These are phyloP conservation scores for Babesia sp. DNA, from an alignment of 169 alveolate genomes.

Conservation along the genomic window DNA sequence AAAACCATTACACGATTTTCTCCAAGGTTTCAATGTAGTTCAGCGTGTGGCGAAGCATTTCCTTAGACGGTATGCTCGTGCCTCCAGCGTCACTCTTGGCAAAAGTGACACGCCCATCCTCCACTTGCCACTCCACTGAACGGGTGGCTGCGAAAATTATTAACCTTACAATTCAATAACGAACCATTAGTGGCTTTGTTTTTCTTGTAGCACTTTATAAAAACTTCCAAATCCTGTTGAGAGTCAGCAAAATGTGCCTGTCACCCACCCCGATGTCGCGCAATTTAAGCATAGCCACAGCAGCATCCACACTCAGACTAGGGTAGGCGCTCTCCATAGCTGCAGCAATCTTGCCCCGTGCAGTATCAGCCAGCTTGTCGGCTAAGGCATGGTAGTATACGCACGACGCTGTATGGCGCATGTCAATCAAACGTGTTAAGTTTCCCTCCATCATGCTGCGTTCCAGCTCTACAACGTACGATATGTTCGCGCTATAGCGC, in stretches of 20 bases:
- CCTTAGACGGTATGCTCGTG: slow-evolving; percentile 51
- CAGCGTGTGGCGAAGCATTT: slow-evolving; percentile 44
- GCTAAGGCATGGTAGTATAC: slow-evolving; percentile 52
- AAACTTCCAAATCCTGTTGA: slow-evolving; percentile 33
- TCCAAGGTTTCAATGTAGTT: slow-evolving; percentile 43
- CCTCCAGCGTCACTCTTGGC: slow-evolving; percentile 16
- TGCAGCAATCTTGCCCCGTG: slow-evolving; percentile 71
- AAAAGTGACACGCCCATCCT: slow-evolving; percentile 28
- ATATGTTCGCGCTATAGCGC: slow-evolving; percentile 28
- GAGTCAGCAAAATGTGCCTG: neutral
- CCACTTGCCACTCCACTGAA: slow-evolving; percentile 42
- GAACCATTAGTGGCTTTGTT: slow-evolving; percentile 36
- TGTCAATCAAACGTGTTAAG: slow-evolving; percentile 48
- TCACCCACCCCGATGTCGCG: slow-evolving; percentile 43
- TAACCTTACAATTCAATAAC: neutral
- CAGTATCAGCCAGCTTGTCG: slow-evolving; percentile 60
- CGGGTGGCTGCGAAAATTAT: slow-evolving; percentile 7
- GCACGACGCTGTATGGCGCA: slow-evolving; percentile 34
- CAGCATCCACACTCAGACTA: slow-evolving; percentile 39
- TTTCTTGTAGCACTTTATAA: slow-evolving; percentile 59
- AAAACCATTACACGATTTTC: slow-evolving; percentile 39
- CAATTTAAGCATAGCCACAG: slow-evolving; percentile 57
- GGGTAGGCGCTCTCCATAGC: slow-evolving; percentile 67
- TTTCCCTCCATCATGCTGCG: slow-evolving; percentile 78
- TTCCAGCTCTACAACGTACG: slow-evolving; percentile 70